Percentiles rank a stretch among this genome's conserved stretches.
These are phyloP conservation scores for Phlebiopsis flavidoalba DNA, from an alignment of 768 basidiomycete species.

Conservation along the genomic window DNA sequence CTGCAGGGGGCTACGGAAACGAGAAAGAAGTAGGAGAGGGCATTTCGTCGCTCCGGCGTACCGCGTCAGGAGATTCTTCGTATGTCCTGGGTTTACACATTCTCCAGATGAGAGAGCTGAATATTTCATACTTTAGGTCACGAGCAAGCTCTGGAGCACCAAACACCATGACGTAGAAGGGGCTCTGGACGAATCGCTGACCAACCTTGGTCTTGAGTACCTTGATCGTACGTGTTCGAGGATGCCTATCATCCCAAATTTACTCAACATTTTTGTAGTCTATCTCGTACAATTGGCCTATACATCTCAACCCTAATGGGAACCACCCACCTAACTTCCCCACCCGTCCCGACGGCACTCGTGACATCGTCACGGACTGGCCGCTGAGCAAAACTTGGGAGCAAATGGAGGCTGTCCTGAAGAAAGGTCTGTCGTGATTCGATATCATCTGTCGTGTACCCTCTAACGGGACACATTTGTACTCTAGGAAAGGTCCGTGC, in stretches of 20 bases:
- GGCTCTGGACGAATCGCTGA: slow-evolving; percentile 68
- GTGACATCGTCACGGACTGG: slow-evolving; percentile 67
- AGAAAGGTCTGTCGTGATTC: slow-evolving; percentile 41
- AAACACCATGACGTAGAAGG: slow-evolving; percentile 70
- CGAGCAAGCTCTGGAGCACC: slow-evolving; percentile 67
- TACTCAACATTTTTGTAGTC: slow-evolving; percentile 27
- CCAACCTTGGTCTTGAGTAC: slow-evolving; percentile 79
- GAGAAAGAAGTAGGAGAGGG: slow-evolving; percentile 83
- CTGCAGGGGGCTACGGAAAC: slow-evolving; percentile 59
- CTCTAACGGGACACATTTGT: slow-evolving; percentile 10
- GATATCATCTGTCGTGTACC: background rate
- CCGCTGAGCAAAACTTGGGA: slow-evolving; percentile 73
- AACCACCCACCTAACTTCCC: slow-evolving; percentile 60
- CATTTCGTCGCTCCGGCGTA: slow-evolving; percentile 69
- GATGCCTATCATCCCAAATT: background rate
- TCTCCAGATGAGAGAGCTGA: background rate
- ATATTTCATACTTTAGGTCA: slow-evolving; percentile 38
- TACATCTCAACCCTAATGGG: slow-evolving; percentile 66
- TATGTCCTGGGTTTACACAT: slow-evolving; percentile 27
- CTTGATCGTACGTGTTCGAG: slow-evolving; percentile 55
- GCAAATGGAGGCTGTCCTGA: slow-evolving; percentile 71
- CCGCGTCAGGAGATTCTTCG: slow-evolving; percentile 69
- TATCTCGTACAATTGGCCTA: slow-evolving; percentile 80
- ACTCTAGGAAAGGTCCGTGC: slow-evolving; percentile 51
- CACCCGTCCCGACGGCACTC: slow-evolving; percentile 52